Base-by-base conservation (phyloP, 805 yeast genomes). In the Saturnispora halmiae region DNA sequence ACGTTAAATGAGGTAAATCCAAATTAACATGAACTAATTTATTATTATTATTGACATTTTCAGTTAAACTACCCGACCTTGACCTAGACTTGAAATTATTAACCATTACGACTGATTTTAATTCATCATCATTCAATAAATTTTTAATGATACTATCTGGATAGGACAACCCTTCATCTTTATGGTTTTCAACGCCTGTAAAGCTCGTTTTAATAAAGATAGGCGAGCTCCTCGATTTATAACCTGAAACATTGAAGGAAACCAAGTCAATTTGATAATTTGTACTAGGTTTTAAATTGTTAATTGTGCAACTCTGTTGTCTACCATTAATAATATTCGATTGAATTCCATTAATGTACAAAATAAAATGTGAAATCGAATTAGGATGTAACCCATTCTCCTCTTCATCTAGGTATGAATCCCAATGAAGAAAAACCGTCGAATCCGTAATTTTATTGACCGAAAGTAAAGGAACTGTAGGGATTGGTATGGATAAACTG, bases 361-460 rank as follows among this genome's bases (percentile, higher is more conserved):
- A 43, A 4, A 60, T 49, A 42, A 60, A 67, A 42, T 57, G 62
- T 21, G 60, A 55, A n/a, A 65, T 63, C 6, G 43, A 42, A 16
- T 32, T 54, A 38, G 51, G 55, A 18, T 49, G 44, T 3, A 18
- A 24, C 16, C 25, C 34, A n/a, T 22, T 20, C 6, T 20, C 16
- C 8, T 31, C 28, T 16, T n/a, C 39, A 9, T 34, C 41, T 13
- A 25, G 16, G 19, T 31, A 50, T 32, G 43, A 41, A 31, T 72
- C 78, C 81, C 83, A 77, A 50, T 75, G 82, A 25, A 77, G 43
- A 20, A 65, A 66, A 29, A 74, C 69, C 21, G 71, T 58, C 7
- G 59, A 51, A 27, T 61, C 56, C 5, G 72, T 65, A 36, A 77
- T 68, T 47, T 69, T 66, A 50, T 75, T 82, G 6, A 77, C 66